Conservation (phyloP, 2,329 filamentous ascomycete genomes). For the Cephalotrichum gorgonifer region DNA sequence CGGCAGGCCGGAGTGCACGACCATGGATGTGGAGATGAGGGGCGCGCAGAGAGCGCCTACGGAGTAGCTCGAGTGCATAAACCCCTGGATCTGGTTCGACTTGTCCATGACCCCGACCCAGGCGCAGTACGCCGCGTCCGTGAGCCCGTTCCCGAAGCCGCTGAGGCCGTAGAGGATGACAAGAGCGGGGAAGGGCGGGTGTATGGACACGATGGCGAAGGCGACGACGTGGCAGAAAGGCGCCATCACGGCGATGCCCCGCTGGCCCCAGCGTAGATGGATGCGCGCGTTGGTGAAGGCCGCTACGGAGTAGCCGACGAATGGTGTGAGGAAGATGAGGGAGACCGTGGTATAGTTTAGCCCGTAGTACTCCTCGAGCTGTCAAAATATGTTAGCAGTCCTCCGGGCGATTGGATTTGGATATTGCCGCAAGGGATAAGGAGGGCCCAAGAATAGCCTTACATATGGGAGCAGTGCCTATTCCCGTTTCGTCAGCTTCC, state of each 20-base stretch:
- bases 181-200: conserved; percentile 55
- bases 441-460: conserved; percentile 9
- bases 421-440: not conserved
- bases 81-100: conserved; percentile 55
- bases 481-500: conserved; percentile 11
- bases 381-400: not conserved
- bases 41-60: conserved; percentile 54
- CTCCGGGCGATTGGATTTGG: not conserved
- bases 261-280: conserved; percentile 51
- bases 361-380: conserved; percentile 52
- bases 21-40: conserved; percentile 56
- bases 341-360: conserved; percentile 51
- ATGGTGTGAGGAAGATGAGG: conserved; percentile 53
- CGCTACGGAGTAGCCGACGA: conserved; percentile 51
- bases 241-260: conserved; percentile 54
- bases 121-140: conserved; percentile 39
- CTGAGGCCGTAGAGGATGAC: conserved; percentile 52
- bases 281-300: conserved; percentile 51
- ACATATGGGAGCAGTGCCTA: conserved; percentile 30
- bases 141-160: conserved; percentile 57
- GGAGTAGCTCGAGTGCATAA: conserved; percentile 56
- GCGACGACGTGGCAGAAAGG: conserved; percentile 51
- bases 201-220: conserved; percentile 48
- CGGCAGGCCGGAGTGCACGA: conserved; percentile 43
- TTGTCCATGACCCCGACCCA: conserved; percentile 56